phyloP scores from a whole-genome alignment of 306 rosid species.

The Erythrophleum fordii region DNA sequence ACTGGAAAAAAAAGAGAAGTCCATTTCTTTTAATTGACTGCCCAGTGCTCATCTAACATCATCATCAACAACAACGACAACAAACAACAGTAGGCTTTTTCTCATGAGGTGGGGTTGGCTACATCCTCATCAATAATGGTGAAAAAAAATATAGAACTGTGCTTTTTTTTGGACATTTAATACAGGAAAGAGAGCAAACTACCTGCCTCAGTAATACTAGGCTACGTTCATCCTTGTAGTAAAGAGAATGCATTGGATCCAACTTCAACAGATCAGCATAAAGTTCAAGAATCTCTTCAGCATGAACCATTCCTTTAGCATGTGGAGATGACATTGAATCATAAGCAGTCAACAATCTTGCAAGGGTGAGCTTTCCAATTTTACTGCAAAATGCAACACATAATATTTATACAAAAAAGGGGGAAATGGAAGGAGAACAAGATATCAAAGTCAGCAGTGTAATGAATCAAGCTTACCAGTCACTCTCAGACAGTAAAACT shows the following conservation, averaged over 20 bases:
- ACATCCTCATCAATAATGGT: conserved; percentile 16
- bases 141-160: neutral
- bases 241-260: conserved; percentile 68
- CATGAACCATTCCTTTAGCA: conserved; percentile 48
- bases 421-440: conserved; percentile 29
- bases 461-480: conserved; percentile 59
- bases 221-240: conserved; percentile 70
- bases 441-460: conserved; percentile 1
- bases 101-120: too few species aligned
- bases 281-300: conserved; percentile 73
- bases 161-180: conserved; percentile 19
- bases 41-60: conserved; percentile 31
- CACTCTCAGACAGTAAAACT: conserved; percentile 64
- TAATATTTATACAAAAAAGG: conserved; percentile 10
- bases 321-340: conserved; percentile 54
- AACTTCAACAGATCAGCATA: conserved; percentile 64
- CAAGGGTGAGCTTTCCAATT: conserved; percentile 88
- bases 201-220: conserved; percentile 55
- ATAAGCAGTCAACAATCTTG: conserved; percentile 83
- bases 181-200: conserved; percentile 26
- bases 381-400: conserved; percentile 60
- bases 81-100: too few species aligned
- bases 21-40: conserved; percentile 7
- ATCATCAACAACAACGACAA: conserved; percentile 9
- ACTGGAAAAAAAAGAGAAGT: neutral